Evolutionary conservation across 345 rosid species (phyloP).

Genomic region (Excoecaria agallocha): DNA sequence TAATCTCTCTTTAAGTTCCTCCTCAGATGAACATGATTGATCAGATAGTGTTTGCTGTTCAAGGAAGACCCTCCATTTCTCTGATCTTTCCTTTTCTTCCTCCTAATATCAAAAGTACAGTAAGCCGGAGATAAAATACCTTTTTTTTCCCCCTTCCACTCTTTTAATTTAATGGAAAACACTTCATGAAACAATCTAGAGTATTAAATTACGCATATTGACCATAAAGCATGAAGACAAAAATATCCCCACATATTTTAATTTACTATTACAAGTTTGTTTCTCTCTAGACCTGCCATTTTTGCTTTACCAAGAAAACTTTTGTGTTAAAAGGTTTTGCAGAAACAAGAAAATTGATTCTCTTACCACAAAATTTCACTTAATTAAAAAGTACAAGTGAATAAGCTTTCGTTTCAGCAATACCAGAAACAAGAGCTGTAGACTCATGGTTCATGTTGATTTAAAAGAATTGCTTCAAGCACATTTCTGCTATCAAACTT

Average conservation of each 20-base stretch:
- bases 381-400: neutral
- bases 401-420: neutral
- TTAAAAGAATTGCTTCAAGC: neutral
- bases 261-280: neutral
- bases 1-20: constrained; percentile 22
- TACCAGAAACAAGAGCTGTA: neutral
- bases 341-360: neutral
- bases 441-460: neutral
- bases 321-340: neutral
- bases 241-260: neutral
- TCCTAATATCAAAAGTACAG: constrained; percentile 48
- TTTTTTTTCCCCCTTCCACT: constrained; percentile 1
- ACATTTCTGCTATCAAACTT: neutral
- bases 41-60: constrained; percentile 38
- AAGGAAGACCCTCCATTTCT: constrained; percentile 71
- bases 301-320: neutral
- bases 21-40: constrained; percentile 30
- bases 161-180: neutral
- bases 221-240: neutral
- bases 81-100: constrained; percentile 83
- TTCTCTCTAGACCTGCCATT: neutral
- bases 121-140: constrained; percentile 17
- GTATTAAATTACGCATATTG: neutral
- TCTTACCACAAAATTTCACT: neutral
- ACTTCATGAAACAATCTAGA: constrained; percentile 2